Evolutionary conservation across 257 asterid genomes (phyloP).

Genomic region (Henckelia pumila): DNA sequence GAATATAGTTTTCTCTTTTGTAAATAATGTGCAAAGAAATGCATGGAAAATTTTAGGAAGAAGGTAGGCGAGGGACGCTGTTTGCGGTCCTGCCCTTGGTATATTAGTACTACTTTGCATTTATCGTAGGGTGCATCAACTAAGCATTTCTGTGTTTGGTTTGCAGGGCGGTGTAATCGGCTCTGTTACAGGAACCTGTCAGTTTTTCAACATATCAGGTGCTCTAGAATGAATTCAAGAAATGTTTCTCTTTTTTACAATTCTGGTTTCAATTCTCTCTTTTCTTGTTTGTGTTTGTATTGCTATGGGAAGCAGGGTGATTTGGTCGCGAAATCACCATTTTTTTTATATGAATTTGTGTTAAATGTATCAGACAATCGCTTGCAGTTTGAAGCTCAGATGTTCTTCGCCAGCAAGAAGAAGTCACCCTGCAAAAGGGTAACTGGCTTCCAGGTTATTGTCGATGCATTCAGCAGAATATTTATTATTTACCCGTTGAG

Average conservation of each 20-base stretch:
- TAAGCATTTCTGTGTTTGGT: conserved; percentile 20
- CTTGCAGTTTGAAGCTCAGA: conserved; percentile 58
- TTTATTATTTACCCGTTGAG: conserved; percentile 12
- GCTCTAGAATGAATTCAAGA: conserved; percentile 17
- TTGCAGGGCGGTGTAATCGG: conserved; percentile 83
- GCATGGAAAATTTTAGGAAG: not conserved
- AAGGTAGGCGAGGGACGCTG: not conserved
- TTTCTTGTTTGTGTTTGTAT: not conserved
- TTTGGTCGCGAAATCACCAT: not conserved
- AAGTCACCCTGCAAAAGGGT: conserved; percentile 80
- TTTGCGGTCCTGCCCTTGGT: not conserved
- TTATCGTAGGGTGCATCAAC: not conserved
- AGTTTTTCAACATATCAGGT: conserved; percentile 72
- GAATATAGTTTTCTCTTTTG: too few relatives aligned
- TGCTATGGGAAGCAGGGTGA: not conserved
- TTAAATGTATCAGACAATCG: conserved; percentile 52
- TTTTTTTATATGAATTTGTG: conserved; percentile 23
- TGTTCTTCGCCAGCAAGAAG: conserved; percentile 69
- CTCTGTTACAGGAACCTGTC: conserved; percentile 67
- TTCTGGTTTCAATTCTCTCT: not conserved
- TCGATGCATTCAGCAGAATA: conserved; percentile 14
- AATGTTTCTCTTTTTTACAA: conserved; percentile 3
- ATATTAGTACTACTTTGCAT: conserved; percentile 2
- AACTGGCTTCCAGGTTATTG: conserved; percentile 79
- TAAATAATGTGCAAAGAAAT: not conserved